These are phyloP conservation scores for Fusarium keratoplasticum DNA, from an alignment of 2,329 filamentous ascomycete genomes.

Conservation along the genomic window DNA sequence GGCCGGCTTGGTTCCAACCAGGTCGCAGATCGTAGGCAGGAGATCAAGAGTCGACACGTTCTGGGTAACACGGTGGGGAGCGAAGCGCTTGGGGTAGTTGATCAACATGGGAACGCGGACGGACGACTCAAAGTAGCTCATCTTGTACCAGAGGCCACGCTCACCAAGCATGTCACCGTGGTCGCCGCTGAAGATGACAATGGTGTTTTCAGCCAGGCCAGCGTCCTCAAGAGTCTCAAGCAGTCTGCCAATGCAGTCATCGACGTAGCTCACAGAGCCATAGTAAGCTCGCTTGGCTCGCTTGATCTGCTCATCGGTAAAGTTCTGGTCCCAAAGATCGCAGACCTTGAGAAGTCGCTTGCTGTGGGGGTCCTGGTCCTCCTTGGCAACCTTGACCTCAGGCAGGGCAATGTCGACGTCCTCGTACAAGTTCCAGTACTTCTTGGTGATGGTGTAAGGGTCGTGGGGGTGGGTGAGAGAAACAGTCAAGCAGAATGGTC, in stretches of 20 bases:
- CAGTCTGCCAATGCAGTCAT: slow-evolving; percentile 89
- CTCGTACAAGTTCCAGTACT: slow-evolving; percentile 95
- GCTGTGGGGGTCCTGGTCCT: slow-evolving; percentile 88
- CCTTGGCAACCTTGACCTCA: slow-evolving; percentile 79
- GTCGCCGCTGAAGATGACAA: slow-evolving; percentile 92
- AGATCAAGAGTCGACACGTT: slow-evolving; percentile 94
- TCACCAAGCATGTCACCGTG: slow-evolving; percentile 98
- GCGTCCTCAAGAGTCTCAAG: slow-evolving; percentile 83
- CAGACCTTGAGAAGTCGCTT: slow-evolving; percentile 87
- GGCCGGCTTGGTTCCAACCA: slow-evolving; percentile 78
- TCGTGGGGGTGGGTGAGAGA: slow-evolving; percentile 96
- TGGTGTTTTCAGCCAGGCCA: slow-evolving; percentile 84
- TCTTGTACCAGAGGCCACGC: slow-evolving; percentile 95
- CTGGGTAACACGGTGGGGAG: slow-evolving; percentile 79
- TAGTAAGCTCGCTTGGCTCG: slow-evolving; percentile 90
- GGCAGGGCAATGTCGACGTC: slow-evolving; percentile 88
- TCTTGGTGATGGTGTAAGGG: slow-evolving; percentile 91
- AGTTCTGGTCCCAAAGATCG: slow-evolving; percentile 86
- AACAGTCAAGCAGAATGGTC: slow-evolving; percentile 89
- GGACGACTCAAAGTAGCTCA: slow-evolving; percentile 95
- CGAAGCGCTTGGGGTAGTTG: slow-evolving; percentile 81
- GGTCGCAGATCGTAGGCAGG: slow-evolving; percentile 86
- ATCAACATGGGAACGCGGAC: slow-evolving; percentile 90
- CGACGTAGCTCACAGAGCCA: slow-evolving; percentile 91
- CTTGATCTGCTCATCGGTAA: slow-evolving; percentile 88